A percentile compares a stretch with the other conserved stretches of the same genome.
Conservation (phyloP, 305 asterid species). For the Solanum hybrid region DNA sequence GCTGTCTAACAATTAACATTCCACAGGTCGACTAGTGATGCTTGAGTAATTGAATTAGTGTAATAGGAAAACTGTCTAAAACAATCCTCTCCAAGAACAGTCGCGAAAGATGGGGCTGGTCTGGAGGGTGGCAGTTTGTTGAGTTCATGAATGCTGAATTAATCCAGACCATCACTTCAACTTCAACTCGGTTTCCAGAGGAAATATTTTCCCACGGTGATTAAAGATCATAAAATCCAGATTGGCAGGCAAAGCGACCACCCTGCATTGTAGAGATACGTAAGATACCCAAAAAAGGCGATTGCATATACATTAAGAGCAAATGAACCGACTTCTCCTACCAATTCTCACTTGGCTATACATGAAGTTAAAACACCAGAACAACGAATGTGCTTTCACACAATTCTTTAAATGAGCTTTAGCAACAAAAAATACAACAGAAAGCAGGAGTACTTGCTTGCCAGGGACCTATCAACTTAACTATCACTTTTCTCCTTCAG, state of each 20-base stretch:
- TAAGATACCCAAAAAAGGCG: not conserved
- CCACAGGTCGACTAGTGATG: not conserved
- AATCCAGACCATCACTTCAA: slow-evolving; percentile 28
- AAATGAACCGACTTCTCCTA: not conserved
- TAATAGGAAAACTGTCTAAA: not conserved
- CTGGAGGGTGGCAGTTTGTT: not conserved
- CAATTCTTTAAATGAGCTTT: not conserved
- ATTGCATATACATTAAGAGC: not conserved
- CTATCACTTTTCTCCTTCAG: not conserved
- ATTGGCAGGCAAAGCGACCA: slow-evolving; percentile 75
- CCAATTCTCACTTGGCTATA: not conserved
- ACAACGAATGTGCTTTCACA: not conserved
- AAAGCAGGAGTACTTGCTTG: not conserved
- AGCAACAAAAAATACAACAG: not conserved
- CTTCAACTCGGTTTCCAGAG: slow-evolving; percentile 46
- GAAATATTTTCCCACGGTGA: slow-evolving; percentile 87
- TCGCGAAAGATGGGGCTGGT: not conserved
- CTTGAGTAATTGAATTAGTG: not conserved
- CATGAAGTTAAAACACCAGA: not conserved
- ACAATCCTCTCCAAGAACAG: not conserved
- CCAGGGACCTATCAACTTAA: not conserved
- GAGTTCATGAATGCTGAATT: not conserved
- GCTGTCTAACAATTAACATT: not conserved
- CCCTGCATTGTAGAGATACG: slow-evolving; percentile 39
- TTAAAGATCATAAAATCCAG: slow-evolving; percentile 89